Conservation (phyloP, 2,329 filamentous ascomycete genomes). For the Stromatinia cepivora region DNA sequence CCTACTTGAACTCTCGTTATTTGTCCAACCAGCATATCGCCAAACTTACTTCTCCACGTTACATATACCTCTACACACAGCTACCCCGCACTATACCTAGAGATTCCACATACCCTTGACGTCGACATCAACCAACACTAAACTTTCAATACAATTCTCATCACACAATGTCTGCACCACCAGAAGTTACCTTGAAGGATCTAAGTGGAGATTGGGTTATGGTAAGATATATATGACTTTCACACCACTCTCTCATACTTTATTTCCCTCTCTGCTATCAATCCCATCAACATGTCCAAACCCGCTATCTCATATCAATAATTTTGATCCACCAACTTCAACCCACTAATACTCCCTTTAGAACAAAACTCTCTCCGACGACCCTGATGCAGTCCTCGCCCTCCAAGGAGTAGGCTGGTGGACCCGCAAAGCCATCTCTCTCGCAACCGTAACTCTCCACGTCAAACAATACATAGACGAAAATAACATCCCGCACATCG, state of each 20-base stretch:
- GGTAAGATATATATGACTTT: slow-evolving; percentile 42
- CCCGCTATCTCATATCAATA: too few species aligned
- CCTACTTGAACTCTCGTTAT: not conserved
- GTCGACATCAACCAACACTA: not conserved
- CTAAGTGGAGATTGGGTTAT: slow-evolving; percentile 55
- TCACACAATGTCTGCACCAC: slow-evolving; percentile 54
- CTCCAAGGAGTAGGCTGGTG: slow-evolving; percentile 60
- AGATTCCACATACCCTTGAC: not conserved
- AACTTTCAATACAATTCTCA: not conserved
- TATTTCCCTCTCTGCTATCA: slow-evolving; percentile 9
- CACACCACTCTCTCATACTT: not conserved
- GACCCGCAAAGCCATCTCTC: slow-evolving; percentile 57
- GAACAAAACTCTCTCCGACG: slow-evolving; percentile 62
- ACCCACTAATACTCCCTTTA: slow-evolving; percentile 37
- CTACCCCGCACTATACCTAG: not conserved
- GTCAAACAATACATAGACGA: slow-evolving; percentile 47
- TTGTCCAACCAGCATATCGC: not conserved
- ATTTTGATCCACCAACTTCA: not conserved
- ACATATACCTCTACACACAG: not conserved
- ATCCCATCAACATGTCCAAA: not conserved
- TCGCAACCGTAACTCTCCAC: slow-evolving; percentile 57
- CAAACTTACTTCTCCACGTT: not conserved
- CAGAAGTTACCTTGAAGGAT: slow-evolving; percentile 52
- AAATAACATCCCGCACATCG: slow-evolving; percentile 50
- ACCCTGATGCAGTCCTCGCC: slow-evolving; percentile 57